phyloP scores from a whole-genome alignment of 768 basidiomycete species.

The Clitopilus passeckerianus region DNA sequence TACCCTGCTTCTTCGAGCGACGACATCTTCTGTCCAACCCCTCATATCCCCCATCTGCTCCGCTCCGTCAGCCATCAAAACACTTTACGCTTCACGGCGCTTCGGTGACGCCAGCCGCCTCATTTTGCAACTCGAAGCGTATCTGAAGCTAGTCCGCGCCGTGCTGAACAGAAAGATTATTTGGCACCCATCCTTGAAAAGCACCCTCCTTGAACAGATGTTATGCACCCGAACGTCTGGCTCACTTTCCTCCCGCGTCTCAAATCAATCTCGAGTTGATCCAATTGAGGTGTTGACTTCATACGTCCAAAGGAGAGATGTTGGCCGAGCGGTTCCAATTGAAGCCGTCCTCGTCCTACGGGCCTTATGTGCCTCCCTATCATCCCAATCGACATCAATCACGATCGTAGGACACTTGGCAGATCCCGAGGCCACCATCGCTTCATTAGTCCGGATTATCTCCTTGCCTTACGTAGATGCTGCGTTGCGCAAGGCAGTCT shows the following conservation, averaged over 20 bases:
- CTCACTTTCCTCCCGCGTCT: conserved; percentile 39
- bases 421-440: conserved; percentile 67
- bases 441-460: conserved; percentile 64
- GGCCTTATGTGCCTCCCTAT: conserved; percentile 59
- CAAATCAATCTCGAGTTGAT: conserved; percentile 47
- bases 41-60: conserved; percentile 66
- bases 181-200: conserved; percentile 33
- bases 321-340: conserved; percentile 55
- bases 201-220: conserved; percentile 72
- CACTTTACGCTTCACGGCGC: conserved; percentile 58
- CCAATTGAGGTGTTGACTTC: conserved; percentile 72
- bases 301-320: conserved; percentile 62
- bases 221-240: conserved; percentile 60
- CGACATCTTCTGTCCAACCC: conserved; percentile 77
- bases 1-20: conserved; percentile 67
- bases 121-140: conserved; percentile 63
- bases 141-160: conserved; percentile 55
- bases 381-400: conserved; percentile 54
- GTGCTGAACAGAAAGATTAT: conserved; percentile 63
- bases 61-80: conserved; percentile 51
- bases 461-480: conserved; percentile 80
- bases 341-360: conserved; percentile 67
- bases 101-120: conserved; percentile 66
- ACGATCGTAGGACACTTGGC: conserved; percentile 77
- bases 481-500: conserved; percentile 66